These are phyloP conservation scores for Deinandra increscens DNA, from an alignment of 129 eudicot species.

Conservation along the genomic window DNA sequence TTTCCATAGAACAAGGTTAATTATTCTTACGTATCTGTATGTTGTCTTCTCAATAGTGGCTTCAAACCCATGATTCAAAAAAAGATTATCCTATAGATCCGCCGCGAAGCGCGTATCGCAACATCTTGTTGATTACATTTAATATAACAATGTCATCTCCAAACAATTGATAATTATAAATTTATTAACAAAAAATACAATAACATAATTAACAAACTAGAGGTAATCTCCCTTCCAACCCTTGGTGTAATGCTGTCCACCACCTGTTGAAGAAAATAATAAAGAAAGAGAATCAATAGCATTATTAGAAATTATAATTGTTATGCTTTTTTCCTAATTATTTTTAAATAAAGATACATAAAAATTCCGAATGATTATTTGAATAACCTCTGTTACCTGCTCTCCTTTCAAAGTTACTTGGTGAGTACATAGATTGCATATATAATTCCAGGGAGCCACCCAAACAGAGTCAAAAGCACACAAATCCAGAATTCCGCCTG, in stretches of 20 bases:
- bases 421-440: slow-evolving; percentile 56
- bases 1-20: too few species aligned
- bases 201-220: neutral
- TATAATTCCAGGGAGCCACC: slow-evolving; percentile 58
- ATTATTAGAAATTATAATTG: too few species aligned
- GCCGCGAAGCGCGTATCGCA: too few species aligned
- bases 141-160: neutral
- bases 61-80: too few species aligned
- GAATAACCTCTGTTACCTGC: neutral
- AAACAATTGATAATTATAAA: neutral
- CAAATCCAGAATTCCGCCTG: slow-evolving; percentile 67
- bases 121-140: neutral
- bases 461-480: slow-evolving; percentile 45
- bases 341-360: neutral
- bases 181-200: neutral
- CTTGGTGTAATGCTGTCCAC: slow-evolving; percentile 7
- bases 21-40: too few species aligned
- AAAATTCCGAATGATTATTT: too few species aligned
- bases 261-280: neutral
- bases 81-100: too few species aligned
- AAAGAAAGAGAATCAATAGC: too few species aligned
- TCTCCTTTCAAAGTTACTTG: slow-evolving; percentile 26
- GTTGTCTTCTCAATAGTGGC: too few species aligned
- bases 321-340: too few species aligned
- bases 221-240: neutral